A percentile compares a stretch with the other conserved stretches of the same genome.
phyloP scores from a whole-genome alignment of 176 grass and related monocot species.

The Musa troglodytarum region DNA sequence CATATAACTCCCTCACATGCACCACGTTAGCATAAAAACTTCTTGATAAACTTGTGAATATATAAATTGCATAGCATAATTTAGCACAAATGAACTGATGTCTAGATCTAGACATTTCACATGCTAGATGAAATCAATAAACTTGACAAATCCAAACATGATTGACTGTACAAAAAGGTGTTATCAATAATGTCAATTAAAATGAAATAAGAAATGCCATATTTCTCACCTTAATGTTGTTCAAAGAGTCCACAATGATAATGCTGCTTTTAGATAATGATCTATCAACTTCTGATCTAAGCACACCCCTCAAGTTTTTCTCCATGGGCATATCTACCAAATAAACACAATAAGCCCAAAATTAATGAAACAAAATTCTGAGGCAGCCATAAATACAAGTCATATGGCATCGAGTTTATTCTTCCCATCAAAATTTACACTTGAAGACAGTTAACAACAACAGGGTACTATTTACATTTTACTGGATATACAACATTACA shows the following conservation, averaged over 20 bases:
- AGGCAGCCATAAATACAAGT: not conserved
- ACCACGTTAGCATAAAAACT: too few species aligned
- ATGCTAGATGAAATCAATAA: not conserved
- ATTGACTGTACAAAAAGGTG: not conserved
- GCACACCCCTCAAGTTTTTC: conserved; percentile 86
- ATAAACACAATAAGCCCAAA: not conserved
- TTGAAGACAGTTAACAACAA: not conserved
- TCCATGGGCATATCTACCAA: conserved; percentile 77
- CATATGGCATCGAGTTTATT: not conserved
- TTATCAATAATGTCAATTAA: not conserved
- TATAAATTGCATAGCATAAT: too few species aligned
- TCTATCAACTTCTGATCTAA: conserved; percentile 95
- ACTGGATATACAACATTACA: too few species aligned
- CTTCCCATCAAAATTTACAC: not conserved
- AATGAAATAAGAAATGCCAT: not conserved
- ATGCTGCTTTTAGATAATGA: conserved; percentile 72
- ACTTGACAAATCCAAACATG: not conserved
- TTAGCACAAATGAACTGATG: too few species aligned
- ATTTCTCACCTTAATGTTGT: conserved; percentile 82
- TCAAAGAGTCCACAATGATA: conserved; percentile 79
- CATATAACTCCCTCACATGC: too few species aligned
- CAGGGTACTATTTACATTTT: not conserved
- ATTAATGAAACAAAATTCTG: not conserved
- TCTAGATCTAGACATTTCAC: not conserved
- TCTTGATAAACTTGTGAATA: too few species aligned